phyloP scores from a whole-genome alignment of 371 early-diverging fungal species.

The Apophysomyces sp. region DNA sequence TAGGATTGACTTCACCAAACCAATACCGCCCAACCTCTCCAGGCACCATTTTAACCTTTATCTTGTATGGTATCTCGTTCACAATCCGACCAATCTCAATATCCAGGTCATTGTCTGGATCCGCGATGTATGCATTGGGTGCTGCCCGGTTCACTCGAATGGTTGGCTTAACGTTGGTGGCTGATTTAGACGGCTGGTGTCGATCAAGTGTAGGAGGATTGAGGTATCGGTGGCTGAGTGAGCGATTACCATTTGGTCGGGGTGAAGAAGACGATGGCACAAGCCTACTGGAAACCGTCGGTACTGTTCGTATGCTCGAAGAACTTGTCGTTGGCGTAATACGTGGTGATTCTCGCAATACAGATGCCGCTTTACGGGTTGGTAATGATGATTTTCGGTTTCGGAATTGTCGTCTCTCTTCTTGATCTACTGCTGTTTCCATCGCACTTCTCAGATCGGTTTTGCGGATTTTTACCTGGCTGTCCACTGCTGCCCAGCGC shows the following conservation, averaged over 20 bases:
- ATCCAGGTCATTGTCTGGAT: slow-evolving; percentile 71
- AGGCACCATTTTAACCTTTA: slow-evolving; percentile 50
- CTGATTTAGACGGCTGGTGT: slow-evolving; percentile 35
- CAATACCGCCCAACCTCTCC: slow-evolving; percentile 71
- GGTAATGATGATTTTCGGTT: slow-evolving; percentile 43
- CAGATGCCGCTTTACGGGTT: slow-evolving; percentile 35
- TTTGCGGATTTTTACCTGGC: slow-evolving; percentile 28
- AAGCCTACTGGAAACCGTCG: slow-evolving; percentile 9
- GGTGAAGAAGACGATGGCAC: slow-evolving; percentile 16
- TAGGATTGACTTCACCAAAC: slow-evolving; percentile 73
- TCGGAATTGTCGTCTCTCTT: slow-evolving; percentile 13
- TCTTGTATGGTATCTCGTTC: slow-evolving; percentile 53
- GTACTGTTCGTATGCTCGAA: slow-evolving; percentile 10
- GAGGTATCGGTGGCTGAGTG: neutral
- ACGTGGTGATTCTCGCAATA: slow-evolving; percentile 2
- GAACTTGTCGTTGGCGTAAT: slow-evolving; percentile 23
- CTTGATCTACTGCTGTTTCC: slow-evolving; percentile 19
- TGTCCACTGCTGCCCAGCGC: slow-evolving; percentile 22
- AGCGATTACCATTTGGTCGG: slow-evolving; percentile 1
- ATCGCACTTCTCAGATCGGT: slow-evolving; percentile 29
- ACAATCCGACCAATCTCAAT: slow-evolving; percentile 70
- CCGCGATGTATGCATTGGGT: slow-evolving; percentile 56
- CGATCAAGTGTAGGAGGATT: slow-evolving; percentile 5
- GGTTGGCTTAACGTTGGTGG: slow-evolving; percentile 9
- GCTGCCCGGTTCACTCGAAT: slow-evolving; percentile 2